Conservation (phyloP, 2,329 filamentous ascomycete genomes). For the Monosporascus sp. region DNA sequence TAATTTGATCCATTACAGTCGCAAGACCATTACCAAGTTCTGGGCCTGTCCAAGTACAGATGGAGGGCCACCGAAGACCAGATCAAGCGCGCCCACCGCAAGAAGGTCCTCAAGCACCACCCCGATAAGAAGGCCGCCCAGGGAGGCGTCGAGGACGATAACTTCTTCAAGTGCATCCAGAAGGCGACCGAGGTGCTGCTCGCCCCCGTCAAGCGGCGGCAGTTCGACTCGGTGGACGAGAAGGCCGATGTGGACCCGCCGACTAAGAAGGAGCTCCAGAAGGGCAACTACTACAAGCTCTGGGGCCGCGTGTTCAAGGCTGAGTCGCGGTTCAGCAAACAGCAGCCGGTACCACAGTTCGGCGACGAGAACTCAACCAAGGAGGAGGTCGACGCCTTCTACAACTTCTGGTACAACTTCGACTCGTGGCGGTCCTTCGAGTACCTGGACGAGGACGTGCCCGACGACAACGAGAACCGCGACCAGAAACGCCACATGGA, state of each 20-base stretch:
- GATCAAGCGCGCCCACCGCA: constrained; percentile 98
- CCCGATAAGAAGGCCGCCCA: constrained; percentile 97
- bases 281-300: constrained; percentile 91
- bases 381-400: constrained; percentile 90
- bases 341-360: constrained; percentile 79
- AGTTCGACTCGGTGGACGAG: constrained; percentile 96
- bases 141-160: constrained; percentile 84
- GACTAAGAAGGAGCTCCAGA: constrained; percentile 80
- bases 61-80: constrained; percentile 92
- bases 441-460: constrained; percentile 97
- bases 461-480: constrained; percentile 97
- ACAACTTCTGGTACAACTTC: constrained; percentile 99
- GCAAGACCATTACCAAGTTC: constrained; percentile 97
- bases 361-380: constrained; percentile 79
- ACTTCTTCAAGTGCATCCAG: constrained; percentile 99
- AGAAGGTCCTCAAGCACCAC: constrained; percentile 99
- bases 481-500: constrained; percentile 98
- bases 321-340: constrained; percentile 88
- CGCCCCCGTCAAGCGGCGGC: constrained; percentile 85
- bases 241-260: constrained; percentile 88
- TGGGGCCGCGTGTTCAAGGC: constrained; percentile 88
- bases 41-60: constrained; percentile 88
- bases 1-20: constrained; percentile 42
- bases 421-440: constrained; percentile 97
- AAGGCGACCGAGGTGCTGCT: constrained; percentile 92